Evolutionary conservation across 2,329 filamentous ascomycete genomes (phyloP), one percentile per base, ranked within the genome.

Genomic region (Rosellinia necatrix): DNA sequence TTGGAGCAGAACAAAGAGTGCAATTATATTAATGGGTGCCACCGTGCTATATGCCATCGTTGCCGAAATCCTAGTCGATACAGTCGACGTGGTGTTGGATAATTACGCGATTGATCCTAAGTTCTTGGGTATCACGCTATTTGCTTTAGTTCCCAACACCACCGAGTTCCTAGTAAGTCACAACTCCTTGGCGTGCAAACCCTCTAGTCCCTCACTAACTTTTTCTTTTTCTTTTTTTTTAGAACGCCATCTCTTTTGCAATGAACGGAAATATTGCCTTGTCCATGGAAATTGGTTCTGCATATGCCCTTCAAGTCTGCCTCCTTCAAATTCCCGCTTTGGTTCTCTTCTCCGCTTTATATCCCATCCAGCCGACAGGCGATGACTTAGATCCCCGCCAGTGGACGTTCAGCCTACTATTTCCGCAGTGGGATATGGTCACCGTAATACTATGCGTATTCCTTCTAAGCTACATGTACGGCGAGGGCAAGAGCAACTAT

Each of bases 261-360:
- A 99, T 99, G 93, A 97, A 99, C 70, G 94, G 94, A 58, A 99
- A 99, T 73, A 97, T 99, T 73, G 94, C 94, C 0, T 78, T 99
- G 15, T 97, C 92, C 32, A 99, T 99, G 94, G 94, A 99, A 71
- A 99, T 99, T 65, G 94, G 94, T 64, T 97, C 92, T 0, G 93
- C 93, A 2, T 99, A 99, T 70, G 94, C 94, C 1, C 80, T 99
- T 38, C 94, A 99, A 74, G 94, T 99, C 46, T 97, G 93, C 70
- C 81, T 99, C 24, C 81, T 99, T 17, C 94, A 99, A 71, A 92
- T 97, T 17, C 94, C 94, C 0, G 92, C 92, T 1, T 79, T 99
- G 2, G 93, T 99, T 1, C 80, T 96, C 37, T 99, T 93, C 79
- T 96, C 90, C 57, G 92, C 91, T 8, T 72, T 93, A 34, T 89